Base-by-base conservation (phyloP, 148 eudicot species). In the Fagopyrum tataricum region DNA sequence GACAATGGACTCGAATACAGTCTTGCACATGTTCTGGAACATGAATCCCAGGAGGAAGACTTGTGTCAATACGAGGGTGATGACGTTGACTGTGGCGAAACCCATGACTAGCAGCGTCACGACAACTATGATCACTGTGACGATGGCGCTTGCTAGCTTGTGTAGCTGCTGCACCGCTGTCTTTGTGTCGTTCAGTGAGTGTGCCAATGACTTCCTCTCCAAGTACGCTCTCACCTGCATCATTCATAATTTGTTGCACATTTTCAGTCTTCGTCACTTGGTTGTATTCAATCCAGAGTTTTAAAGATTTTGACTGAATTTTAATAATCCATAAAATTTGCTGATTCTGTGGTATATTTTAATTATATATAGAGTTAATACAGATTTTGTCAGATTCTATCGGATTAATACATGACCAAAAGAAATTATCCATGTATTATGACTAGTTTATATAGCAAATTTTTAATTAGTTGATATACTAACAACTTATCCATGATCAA, bases 91-190 rank as follows among this genome's bases (percentile, higher is more conserved):
- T 4, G 90, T 83, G 3, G 96, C 90, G 24, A 88, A 44, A 0
- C 85, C 92, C 86, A 84, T 84, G 21, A 88, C 79, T 64, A 90
- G 71, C 18, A 90, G 83, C 13, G 75, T 49, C 20, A 83, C 76
- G 15, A 88, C 86, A 1, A 78, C 47, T 44, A 88, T 85, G 15
- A 90, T 78, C 23, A 90, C 88, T 12, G 72, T 78, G 12, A 88
- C 92, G 4, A 86, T 39, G 0, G 79, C 89, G 52, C 89, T 86
- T 1, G 89, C 88, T 5, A 90, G 70, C 71, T 81, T 86, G 83
- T 90, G 91, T n/a, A 90, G 96, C 72, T 90, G 90, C 15, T 90
- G 89, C 15, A 90, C 91, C 13, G 90, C 96, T 17, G 92, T 83
- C 67, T 88, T 90, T 0, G 92, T 86, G 87, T 88, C 92, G 20